Evolutionary conservation across 495 filamentous ascomycete genomes (phyloP).

Genomic region (Aspergillus carlsbadensis): DNA sequence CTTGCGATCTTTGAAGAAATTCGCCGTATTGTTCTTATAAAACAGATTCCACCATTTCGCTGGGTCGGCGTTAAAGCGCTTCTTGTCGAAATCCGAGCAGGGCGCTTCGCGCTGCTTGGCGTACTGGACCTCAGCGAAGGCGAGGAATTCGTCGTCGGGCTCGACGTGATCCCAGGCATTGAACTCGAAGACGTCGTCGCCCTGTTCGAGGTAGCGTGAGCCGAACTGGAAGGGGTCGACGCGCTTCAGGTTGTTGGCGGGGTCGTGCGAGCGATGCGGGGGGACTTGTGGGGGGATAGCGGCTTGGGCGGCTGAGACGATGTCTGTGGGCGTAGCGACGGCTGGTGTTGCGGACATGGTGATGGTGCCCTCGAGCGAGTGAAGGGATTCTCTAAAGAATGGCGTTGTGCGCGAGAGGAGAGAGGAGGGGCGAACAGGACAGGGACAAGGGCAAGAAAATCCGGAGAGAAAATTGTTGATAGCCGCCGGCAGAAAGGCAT

Average conservation of each 20-base stretch:
- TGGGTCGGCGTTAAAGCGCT: conserved; percentile 82
- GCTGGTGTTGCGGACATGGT: conserved; percentile 25
- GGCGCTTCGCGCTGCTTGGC: conserved; percentile 76
- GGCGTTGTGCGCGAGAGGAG: background rate
- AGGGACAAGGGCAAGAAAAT: conserved; percentile 1
- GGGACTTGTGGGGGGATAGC: conserved; percentile 43
- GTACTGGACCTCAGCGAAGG: conserved; percentile 78
- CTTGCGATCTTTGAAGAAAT: conserved; percentile 98
- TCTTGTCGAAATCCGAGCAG: conserved; percentile 83
- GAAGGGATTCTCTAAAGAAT: background rate
- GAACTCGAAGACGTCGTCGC: conserved; percentile 88
- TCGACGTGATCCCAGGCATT: conserved; percentile 98
- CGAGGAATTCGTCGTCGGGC: conserved; percentile 77
- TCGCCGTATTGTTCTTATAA: conserved; percentile 90
- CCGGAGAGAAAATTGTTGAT: background rate
- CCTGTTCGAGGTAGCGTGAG: conserved; percentile 75
- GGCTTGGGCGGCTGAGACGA: conserved; percentile 38
- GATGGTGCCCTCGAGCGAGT: background rate
- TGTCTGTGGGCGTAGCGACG: conserved; percentile 16
- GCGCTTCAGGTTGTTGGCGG: conserved; percentile 66
- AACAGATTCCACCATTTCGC: conserved; percentile 97
- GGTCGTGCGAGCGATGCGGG: conserved; percentile 52
- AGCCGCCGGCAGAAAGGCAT: conserved; percentile 12
- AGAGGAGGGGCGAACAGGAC: background rate
- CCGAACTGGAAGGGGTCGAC: conserved; percentile 94